Base-by-base conservation (phyloP, 345 rosid species). In the Populus pruinosa region DNA sequence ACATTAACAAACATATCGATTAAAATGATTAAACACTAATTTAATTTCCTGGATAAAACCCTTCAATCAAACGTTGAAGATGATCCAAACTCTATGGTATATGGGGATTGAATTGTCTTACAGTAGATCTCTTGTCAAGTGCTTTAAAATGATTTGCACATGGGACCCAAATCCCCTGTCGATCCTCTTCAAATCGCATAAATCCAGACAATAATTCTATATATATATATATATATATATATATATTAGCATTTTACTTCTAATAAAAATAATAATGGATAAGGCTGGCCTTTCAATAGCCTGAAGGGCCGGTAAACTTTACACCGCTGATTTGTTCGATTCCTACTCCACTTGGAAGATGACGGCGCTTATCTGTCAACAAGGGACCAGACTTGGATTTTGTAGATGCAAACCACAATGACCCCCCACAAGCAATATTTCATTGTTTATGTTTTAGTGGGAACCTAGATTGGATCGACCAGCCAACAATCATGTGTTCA, bases 301-400 rank as follows among this genome's bases (percentile, higher is more conserved):
- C 67, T 12, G n/a, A 78, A 84, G 76, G 71, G 89, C 27, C 79
- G 36, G 23, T 53, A 76, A n/a, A 62, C 12, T 55, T 0, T 43
- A 11, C 33, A 74, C 79, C 84, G 65, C 80, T 12, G 84, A 82
- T 59, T 39, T 39, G 11, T 12, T 14, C 17, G 36, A 56, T 33
- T 63, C 36, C 4, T 13, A 4, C 3, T 43, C 66, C 44, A 41
- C 44, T 41, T 41, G 44, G 44, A 41, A 18, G 18, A 25, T 6
- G 66, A 7, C 35, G 35, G 44, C 47, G 76, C 77, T 69, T 76
- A 78, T 43, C 76, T 79, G 85, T 67, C 81, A 33, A 39, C 11
- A 16, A 29, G 33, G 65, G 14, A 20, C 53, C 35, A 61, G 67
- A 25, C 61, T 20, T 17, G 56, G 8, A 71, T 71, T 10, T 71